Evolutionary conservation across 306 rosid genomes (phyloP).

Genomic region (Cucurbita maxima): DNA sequence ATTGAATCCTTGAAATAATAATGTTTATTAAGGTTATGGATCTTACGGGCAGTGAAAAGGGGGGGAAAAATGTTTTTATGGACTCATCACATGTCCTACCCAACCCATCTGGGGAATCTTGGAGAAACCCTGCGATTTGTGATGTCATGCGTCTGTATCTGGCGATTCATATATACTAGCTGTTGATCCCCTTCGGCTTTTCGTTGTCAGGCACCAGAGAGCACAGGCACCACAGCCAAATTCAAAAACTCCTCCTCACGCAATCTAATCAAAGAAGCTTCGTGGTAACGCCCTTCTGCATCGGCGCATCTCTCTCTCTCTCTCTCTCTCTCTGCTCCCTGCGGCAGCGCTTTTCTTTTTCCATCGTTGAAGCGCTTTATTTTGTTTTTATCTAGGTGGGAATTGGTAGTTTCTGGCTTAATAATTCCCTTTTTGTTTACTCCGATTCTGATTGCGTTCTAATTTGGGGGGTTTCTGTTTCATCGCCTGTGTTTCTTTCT

Average conservation of each 20-base stretch:
- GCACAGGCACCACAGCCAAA: neutral
- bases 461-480: neutral
- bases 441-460: neutral
- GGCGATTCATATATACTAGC: neutral
- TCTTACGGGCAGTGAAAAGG: neutral
- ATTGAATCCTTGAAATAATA: neutral
- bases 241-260: neutral
- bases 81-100: constrained; percentile 5
- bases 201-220: neutral
- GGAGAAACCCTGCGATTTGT: constrained; percentile 3
- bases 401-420: neutral
- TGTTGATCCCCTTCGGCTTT: neutral
- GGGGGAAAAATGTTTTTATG: neutral
- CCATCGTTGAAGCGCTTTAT: neutral
- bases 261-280: constrained; percentile 15
- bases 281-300: constrained; percentile 8
- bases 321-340: neutral
- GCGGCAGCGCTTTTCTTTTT: neutral
- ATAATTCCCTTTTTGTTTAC: neutral
- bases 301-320: neutral
- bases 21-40: neutral
- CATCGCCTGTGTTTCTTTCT: neutral
- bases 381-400: neutral
- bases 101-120: constrained; percentile 12
- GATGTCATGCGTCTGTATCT: constrained; percentile 8